A percentile compares a stretch with the other conserved stretches of the same genome.
These are phyloP conservation scores for Fusarium cicatricum DNA, from an alignment of 2,329 filamentous ascomycete species.

Conservation along the genomic window DNA sequence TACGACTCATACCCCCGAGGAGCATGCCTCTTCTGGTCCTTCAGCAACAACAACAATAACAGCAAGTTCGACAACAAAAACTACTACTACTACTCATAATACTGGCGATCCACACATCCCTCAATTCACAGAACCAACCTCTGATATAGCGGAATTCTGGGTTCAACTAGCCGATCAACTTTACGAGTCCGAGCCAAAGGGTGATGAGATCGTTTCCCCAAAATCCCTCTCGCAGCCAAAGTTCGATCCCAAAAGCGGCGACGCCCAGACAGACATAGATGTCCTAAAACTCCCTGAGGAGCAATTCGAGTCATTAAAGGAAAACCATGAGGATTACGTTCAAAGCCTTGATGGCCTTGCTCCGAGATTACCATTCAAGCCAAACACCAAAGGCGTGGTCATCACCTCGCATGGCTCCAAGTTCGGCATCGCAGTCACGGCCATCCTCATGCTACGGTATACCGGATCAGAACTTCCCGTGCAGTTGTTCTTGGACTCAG, in stretches of 20 bases:
- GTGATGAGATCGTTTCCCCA: constrained; percentile 19
- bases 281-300: constrained; percentile 18
- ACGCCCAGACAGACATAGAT: constrained; percentile 16
- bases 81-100: too few species aligned
- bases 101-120: too few species aligned
- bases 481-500: constrained; percentile 30
- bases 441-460: constrained; percentile 35
- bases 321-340: constrained; percentile 26
- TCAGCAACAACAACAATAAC: too few species aligned
- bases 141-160: constrained; percentile 32
- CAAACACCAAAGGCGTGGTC: constrained; percentile 27
- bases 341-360: constrained; percentile 20
- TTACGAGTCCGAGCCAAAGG: constrained; percentile 25
- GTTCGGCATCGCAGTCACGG: constrained; percentile 33
- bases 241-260: constrained; percentile 24
- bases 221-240: constrained; percentile 19
- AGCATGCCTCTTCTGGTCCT: too few species aligned
- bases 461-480: constrained; percentile 31
- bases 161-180: constrained; percentile 9
- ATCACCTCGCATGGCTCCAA: constrained; percentile 30
- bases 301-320: constrained; percentile 21
- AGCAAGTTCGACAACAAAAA: too few species aligned
- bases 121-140: constrained; percentile 22
- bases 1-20: too few species aligned
- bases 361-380: constrained; percentile 19